Conservation (phyloP, 169 alveolate genomes). For the Cryptosporidium canis region DNA sequence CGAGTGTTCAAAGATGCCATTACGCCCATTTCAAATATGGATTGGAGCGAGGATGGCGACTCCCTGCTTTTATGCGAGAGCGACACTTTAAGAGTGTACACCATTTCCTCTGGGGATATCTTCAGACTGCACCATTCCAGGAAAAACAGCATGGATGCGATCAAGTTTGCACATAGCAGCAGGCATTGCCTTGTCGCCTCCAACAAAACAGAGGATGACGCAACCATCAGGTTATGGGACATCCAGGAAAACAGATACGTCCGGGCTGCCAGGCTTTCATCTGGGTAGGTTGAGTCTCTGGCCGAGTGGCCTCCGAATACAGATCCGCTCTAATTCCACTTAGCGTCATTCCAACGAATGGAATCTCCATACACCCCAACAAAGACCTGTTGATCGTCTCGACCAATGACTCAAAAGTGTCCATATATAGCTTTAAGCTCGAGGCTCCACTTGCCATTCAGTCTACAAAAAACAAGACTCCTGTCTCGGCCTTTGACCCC, state of each 20-base stretch:
- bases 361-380: conserved; percentile 37
- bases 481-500: conserved; percentile 49
- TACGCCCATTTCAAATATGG: conserved; percentile 56
- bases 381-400: conserved; percentile 26
- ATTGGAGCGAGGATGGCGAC: conserved; percentile 74
- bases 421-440: conserved; percentile 35
- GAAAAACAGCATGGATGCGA: conserved; percentile 63
- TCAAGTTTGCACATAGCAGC: conserved; percentile 61
- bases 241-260: conserved; percentile 56
- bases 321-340: not conserved
- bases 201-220: conserved; percentile 43
- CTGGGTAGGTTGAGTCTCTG: conserved; percentile 27
- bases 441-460: conserved; percentile 40
- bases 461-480: conserved; percentile 32
- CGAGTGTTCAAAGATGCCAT: conserved; percentile 65
- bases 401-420: conserved; percentile 36
- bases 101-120: conserved; percentile 62
- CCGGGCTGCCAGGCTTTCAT: conserved; percentile 43
- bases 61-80: conserved; percentile 60
- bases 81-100: conserved; percentile 65
- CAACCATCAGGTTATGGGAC: conserved; percentile 48
- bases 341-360: conserved; percentile 22
- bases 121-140: conserved; percentile 52
- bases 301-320: not conserved
- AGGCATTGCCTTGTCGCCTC: conserved; percentile 66